Base-by-base conservation (phyloP, 495 filamentous ascomycete species). In the Aspergillus hancockii region DNA sequence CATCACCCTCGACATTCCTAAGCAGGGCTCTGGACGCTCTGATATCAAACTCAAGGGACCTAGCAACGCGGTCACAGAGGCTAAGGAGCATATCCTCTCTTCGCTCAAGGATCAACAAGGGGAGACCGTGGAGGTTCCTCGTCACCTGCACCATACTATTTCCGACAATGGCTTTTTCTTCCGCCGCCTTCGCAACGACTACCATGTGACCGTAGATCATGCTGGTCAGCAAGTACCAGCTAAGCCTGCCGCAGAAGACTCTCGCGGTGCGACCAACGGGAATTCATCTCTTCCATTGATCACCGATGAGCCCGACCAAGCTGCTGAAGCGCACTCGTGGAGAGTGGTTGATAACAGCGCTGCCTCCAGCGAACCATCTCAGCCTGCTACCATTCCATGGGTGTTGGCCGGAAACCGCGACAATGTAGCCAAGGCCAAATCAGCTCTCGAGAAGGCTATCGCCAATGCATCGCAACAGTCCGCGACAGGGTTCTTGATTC, bases 101-200 rank as follows among this genome's bases (percentile, higher is more conserved):
- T 71, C 97, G 61, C 79, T 90, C 54, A 95, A 97, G 79, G 90
- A 91, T 61, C 87, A 91, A 61, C 88, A 92, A 63, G 91, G 92
- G 54, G 91, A 94, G 81, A 93, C 89, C 0, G 74, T 97, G 14
- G 81, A 89, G 51, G 81, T 99, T 23, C 94, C 94, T 10, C 81
- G 85, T 38, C 83, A 85, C 59, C 73, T 94, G 50, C 93, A 98
- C 74, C 90, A 97, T 67, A 74, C 78, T 60, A 80, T 99, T 59
- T 81, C 93, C 50, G 92, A 97, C 68, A 93, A 93, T 58, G 94
- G 94, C 18, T 85, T 90, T 58, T 89, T 98, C 79, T 95, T 98
- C 87, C 90, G 91, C 54, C 87, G 81, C 55, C 83, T 97, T 31
- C 86, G 86, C 61, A 90, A 85, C 63, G 89, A 96, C 62, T 81